phyloP scores from a whole-genome alignment of 768 basidiomycete species.

The Mycena venus region DNA sequence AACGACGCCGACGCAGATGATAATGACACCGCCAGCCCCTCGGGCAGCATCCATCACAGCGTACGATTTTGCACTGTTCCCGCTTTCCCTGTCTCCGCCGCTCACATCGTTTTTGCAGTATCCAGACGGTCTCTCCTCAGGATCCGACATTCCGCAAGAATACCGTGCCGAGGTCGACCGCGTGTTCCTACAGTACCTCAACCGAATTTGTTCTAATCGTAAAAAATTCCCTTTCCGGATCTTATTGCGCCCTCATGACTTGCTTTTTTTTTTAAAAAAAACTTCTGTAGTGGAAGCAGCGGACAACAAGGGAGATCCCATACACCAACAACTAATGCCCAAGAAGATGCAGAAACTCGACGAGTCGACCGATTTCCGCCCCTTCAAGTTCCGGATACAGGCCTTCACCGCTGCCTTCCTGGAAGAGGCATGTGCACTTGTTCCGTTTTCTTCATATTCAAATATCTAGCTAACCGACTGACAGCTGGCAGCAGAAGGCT shows the following conservation, averaged over 20 bases:
- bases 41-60: slow-evolving; percentile 23
- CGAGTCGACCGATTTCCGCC: slow-evolving; percentile 96
- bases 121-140: slow-evolving; percentile 30
- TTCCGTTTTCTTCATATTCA: background rate
- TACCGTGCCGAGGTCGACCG: slow-evolving; percentile 87
- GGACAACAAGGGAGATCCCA: slow-evolving; percentile 95
- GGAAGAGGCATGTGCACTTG: slow-evolving; percentile 77
- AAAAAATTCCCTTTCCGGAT: slow-evolving; percentile 50
- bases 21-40: slow-evolving; percentile 29
- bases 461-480: background rate
- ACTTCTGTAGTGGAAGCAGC: slow-evolving; percentile 84
- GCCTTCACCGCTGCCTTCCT: slow-evolving; percentile 97
- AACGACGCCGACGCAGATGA: slow-evolving; percentile 45
- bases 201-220: slow-evolving; percentile 91
- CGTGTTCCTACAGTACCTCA: slow-evolving; percentile 92
- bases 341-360: slow-evolving; percentile 99
- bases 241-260: slow-evolving; percentile 34
- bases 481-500: slow-evolving; percentile 87
- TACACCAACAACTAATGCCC: slow-evolving; percentile 98
- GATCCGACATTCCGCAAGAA: slow-evolving; percentile 81
- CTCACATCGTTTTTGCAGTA: slow-evolving; percentile 15
- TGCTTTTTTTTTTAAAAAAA: background rate
- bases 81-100: background rate
- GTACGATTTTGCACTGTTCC: slow-evolving; percentile 4
- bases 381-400: slow-evolving; percentile 99